These are phyloP conservation scores for Teunomyces stri DNA, from an alignment of 805 yeast genomes.

Conservation along the genomic window DNA sequence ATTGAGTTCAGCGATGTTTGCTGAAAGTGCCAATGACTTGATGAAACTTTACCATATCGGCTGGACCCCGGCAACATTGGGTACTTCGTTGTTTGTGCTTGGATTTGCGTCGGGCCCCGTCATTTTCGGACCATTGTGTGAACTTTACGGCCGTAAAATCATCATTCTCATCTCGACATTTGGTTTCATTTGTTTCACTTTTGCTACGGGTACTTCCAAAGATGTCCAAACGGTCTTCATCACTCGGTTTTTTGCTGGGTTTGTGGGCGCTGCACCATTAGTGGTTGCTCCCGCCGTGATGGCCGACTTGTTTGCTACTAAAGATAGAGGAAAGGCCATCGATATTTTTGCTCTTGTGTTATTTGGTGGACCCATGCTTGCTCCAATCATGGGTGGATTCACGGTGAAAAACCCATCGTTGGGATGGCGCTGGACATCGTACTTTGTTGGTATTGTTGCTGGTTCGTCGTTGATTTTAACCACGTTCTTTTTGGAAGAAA, in stretches of 20 bases:
- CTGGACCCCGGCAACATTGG: constrained; percentile 65
- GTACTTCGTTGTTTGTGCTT: constrained; percentile 77
- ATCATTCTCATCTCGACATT: constrained; percentile 45
- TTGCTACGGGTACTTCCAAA: constrained; percentile 75
- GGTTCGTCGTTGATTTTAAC: constrained; percentile 29
- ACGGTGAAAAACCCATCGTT: constrained; percentile 35
- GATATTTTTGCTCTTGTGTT: constrained; percentile 69
- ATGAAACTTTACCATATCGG: constrained; percentile 58
- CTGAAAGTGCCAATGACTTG: constrained; percentile 55
- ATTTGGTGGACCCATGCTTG: constrained; percentile 75
- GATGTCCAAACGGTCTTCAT: constrained; percentile 75
- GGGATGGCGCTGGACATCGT: constrained; percentile 61
- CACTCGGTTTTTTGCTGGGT: constrained; percentile 77
- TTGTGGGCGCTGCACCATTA: constrained; percentile 80
- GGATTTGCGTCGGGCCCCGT: constrained; percentile 95
- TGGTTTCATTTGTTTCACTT: constrained; percentile 34
- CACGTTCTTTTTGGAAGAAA: constrained; percentile 33
- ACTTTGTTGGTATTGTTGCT: constrained; percentile 46
- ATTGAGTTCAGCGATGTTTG: constrained; percentile 46
- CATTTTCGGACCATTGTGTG: constrained; percentile 26
- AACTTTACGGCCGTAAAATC: constrained; percentile 33
- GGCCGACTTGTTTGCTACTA: constrained; percentile 73
- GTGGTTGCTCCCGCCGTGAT: constrained; percentile 85
- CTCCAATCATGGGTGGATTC: constrained; percentile 60
- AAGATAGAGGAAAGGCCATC: constrained; percentile 72